Evolutionary conservation across 1,284 basidiomycete species (phyloP), one percentile per base, ranked within the genome.

Genomic region (Ganoderma lingzhi): DNA sequence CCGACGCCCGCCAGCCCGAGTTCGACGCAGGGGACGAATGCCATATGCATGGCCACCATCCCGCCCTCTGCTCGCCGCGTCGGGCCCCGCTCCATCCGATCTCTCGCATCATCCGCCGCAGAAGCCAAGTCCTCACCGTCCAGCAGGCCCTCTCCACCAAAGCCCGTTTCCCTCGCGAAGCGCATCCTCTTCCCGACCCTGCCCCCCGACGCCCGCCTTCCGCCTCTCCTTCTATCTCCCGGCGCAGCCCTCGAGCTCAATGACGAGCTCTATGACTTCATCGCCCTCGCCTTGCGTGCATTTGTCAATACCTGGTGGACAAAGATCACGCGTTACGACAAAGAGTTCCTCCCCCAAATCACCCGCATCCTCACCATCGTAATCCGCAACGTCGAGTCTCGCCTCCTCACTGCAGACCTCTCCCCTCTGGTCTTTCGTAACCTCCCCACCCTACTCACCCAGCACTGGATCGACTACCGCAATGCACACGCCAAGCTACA

Each of bases 281-380:
- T 95, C 58, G 92, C 93, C 0, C 89, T 95, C 62, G 85, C 88
- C 6, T 85, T 95, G 17, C 87, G 94, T 44, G 93, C 93, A 10
- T 91, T 87, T 76, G 87, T 96, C 37, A 87, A 89, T 48, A 88
- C 92, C 0, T 96, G 93, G 94, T 96, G 94, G 92, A 84, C 89
- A 41, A 92, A 89, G 76, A 86, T 96, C 68, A 89, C 93, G 1
- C 87, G 91, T 70, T 93, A 93, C 74, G 94, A 96, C 86, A 93
- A 89, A 76, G 90, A 93, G 67, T 88, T 96, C 71, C 84, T 95
- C 37, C 90, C 92, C 19, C 88, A 93, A 69, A 87, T 95, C 44
- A 86, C 90, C 0, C 78, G 78, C 60, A 84, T 93, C 71, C 78
- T 94, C 67, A 82, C 85, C 32, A 80, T 83, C 68, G 86, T 93